phyloP scores from a whole-genome alignment of 2,329 filamentous ascomycete species.

The Trichothecium sympodiale region DNA sequence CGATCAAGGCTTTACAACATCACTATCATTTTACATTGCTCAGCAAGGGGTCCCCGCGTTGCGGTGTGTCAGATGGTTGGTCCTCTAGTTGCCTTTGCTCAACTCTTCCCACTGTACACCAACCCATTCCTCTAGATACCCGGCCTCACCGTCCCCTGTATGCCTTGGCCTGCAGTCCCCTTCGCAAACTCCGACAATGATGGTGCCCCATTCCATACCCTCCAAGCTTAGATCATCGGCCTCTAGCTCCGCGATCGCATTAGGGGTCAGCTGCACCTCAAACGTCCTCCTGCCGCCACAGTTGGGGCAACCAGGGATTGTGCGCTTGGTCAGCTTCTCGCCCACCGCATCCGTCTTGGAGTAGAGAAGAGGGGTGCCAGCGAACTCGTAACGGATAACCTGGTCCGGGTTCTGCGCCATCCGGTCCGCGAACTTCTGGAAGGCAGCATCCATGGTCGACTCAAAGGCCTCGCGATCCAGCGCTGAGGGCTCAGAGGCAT shows the following conservation, averaged over 20 bases:
- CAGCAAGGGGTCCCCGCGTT: neutral
- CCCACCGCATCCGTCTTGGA: conserved; percentile 67
- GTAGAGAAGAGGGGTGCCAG: conserved; percentile 66
- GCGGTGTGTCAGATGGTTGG: too few species aligned
- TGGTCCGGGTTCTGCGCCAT: conserved; percentile 74
- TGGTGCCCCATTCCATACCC: conserved; percentile 97
- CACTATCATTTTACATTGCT: conserved; percentile 7
- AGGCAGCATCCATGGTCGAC: conserved; percentile 61
- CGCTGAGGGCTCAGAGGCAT: conserved; percentile 25
- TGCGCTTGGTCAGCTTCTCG: conserved; percentile 38
- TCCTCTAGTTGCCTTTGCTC: conserved; percentile 21
- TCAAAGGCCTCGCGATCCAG: conserved; percentile 66
- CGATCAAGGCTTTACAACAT: conserved; percentile 5
- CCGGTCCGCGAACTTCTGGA: conserved; percentile 71
- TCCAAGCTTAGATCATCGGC: conserved; percentile 59
- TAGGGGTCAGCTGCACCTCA: conserved; percentile 85
- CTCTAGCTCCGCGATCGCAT: conserved; percentile 83
- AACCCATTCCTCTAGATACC: conserved; percentile 91
- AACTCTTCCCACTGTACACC: conserved; percentile 96
- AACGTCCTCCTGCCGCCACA: conserved; percentile 72
- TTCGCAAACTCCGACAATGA: conserved; percentile 77
- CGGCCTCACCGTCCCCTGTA: conserved; percentile 49
- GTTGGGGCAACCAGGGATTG: conserved; percentile 64
- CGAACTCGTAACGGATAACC: conserved; percentile 70
- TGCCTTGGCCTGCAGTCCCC: conserved; percentile 60